Percentiles rank a stretch among this genome's conserved stretches.
These are phyloP conservation scores for Clarireedia monteithiana DNA, from an alignment of 2,329 filamentous ascomycete genomes.

Conservation along the genomic window DNA sequence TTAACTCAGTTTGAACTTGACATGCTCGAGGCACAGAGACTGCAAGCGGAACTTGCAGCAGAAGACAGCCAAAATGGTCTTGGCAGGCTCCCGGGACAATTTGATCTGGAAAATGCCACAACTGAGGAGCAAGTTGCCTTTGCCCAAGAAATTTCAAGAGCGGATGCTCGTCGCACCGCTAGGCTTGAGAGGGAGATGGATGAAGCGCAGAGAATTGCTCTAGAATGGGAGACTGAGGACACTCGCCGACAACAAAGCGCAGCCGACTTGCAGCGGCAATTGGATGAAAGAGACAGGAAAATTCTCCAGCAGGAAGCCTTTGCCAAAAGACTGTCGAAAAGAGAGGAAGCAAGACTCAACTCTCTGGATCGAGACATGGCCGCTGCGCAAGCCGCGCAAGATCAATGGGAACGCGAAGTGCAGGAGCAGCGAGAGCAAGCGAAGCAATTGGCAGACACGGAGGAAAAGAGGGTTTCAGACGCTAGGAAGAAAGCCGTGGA, in stretches of 20 bases:
- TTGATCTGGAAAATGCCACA: neutral
- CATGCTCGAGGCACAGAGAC: constrained; percentile 5
- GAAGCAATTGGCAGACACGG: neutral
- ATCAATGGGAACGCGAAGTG: constrained; percentile 3
- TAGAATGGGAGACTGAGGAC: constrained; percentile 7
- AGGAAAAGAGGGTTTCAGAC: neutral
- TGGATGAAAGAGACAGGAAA: constrained; percentile 2
- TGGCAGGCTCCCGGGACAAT: neutral
- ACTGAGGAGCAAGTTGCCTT: neutral
- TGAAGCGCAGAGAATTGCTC: constrained; percentile 5
- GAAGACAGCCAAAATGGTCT: neutral
- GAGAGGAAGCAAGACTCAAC: neutral
- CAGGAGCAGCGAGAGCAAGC: neutral
- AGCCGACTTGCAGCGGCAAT: neutral
- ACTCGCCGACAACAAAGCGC: neutral
- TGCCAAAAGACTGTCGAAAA: neutral
- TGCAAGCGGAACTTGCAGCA: constrained; percentile 4
- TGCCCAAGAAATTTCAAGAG: neutral
- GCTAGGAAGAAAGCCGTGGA: neutral
- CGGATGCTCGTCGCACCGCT: neutral
- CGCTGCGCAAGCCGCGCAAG: constrained; percentile 7
- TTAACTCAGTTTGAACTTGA: constrained; percentile 2
- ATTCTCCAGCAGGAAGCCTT: neutral
- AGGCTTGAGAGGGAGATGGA: constrained; percentile 1
- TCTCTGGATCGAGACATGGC: neutral